Conservation (phyloP, 2,329 filamentous ascomycete genomes). For the Fusarium lyarnte region DNA sequence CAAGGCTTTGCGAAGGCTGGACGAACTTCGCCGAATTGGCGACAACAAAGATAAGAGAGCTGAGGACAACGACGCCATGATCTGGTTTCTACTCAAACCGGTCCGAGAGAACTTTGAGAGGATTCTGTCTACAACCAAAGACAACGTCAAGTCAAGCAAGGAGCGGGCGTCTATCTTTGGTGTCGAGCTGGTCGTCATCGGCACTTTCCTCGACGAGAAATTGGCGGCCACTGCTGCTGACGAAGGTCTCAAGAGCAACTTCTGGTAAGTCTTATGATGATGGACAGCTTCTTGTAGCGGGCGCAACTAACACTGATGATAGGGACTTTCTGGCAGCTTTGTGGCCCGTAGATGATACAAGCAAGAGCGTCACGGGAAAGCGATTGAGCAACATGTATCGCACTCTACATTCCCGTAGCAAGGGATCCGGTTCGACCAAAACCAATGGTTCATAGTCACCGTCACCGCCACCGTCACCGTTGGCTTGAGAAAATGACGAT, state of each 20-base stretch:
- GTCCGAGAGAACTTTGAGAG: conserved; percentile 68
- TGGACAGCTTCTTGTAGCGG: background rate
- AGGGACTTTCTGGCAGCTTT: conserved; percentile 58
- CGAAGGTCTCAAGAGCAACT: conserved; percentile 57
- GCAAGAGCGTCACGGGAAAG: conserved; percentile 55
- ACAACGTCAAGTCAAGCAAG: conserved; percentile 69
- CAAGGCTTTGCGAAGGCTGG: conserved; percentile 53
- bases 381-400: conserved; percentile 58
- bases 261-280: conserved; percentile 56
- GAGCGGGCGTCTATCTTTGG: conserved; percentile 70
- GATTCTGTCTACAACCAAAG: conserved; percentile 69
- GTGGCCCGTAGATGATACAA: conserved; percentile 58
- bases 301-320: conserved; percentile 28
- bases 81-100: conserved; percentile 64
- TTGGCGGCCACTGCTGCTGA: conserved; percentile 54
- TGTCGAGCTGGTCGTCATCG: conserved; percentile 68
- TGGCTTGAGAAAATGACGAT: background rate
- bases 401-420: conserved; percentile 50
- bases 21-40: conserved; percentile 56
- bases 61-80: conserved; percentile 57
- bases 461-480: conserved; percentile 19
- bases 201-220: conserved; percentile 66
- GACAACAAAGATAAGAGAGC: conserved; percentile 61
- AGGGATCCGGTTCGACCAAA: conserved; percentile 44
- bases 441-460: conserved; percentile 47